Percentiles rank a stretch among this genome's conserved stretches.
phyloP scores from a whole-genome alignment of 1,139 yeast genomes.

The Diutina catenulata region DNA sequence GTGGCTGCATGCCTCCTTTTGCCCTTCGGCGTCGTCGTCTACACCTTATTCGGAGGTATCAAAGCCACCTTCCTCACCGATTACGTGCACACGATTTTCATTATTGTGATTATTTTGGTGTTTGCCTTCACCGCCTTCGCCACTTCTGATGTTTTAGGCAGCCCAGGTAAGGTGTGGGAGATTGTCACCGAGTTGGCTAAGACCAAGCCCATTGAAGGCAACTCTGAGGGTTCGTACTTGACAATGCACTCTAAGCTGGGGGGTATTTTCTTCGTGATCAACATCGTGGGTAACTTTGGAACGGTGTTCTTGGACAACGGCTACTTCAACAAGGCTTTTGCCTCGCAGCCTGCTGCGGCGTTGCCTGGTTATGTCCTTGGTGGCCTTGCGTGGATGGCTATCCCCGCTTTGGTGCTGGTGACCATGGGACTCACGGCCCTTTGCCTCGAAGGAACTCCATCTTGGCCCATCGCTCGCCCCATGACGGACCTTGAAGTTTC shows the following conservation, averaged over 20 bases:
- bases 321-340: constrained; percentile 84
- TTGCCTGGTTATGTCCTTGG: constrained; percentile 86
- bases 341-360: constrained; percentile 74
- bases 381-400: constrained; percentile 87
- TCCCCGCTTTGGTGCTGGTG: constrained; percentile 72
- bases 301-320: constrained; percentile 85
- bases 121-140: constrained; percentile 60
- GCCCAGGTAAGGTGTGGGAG: constrained; percentile 75
- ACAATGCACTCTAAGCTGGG: constrained; percentile 72
- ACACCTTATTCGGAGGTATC: constrained; percentile 36
- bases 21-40: constrained; percentile 74
- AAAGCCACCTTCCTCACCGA: constrained; percentile 52
- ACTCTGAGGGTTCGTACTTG: constrained; percentile 66
- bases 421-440: constrained; percentile 77
- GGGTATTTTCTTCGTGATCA: constrained; percentile 75
- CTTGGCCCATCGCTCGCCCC: constrained; percentile 66
- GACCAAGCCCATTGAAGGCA: constrained; percentile 55
- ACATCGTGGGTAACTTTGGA: constrained; percentile 79
- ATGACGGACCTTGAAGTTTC: constrained; percentile 58
- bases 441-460: constrained; percentile 52
- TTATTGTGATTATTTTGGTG: constrained; percentile 46
- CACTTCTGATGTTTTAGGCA: constrained; percentile 51
- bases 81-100: constrained; percentile 61
- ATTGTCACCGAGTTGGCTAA: constrained; percentile 45
- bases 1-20: constrained; percentile 73